Conservation (phyloP, 345 rosid genomes). For the Ricinus communis region DNA sequence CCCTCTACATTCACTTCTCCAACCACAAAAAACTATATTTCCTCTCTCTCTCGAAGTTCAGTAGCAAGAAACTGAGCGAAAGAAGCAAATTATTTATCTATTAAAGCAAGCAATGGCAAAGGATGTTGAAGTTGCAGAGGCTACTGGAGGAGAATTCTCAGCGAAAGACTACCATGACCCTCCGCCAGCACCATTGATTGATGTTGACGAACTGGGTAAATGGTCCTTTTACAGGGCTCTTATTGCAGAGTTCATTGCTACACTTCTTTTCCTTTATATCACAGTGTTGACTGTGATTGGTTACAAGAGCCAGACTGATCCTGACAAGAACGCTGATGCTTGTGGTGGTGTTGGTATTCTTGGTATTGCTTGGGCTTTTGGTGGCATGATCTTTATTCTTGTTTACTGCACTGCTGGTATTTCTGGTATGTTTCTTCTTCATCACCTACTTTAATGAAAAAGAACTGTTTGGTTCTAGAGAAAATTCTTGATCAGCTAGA, state of each 20-base stretch:
- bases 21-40: background rate
- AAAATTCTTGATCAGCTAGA: background rate
- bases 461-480: background rate
- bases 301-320: constrained; percentile 57
- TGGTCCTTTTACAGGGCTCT: constrained; percentile 82
- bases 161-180: constrained; percentile 72
- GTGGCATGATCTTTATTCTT: constrained; percentile 94
- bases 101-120: too few relatives aligned
- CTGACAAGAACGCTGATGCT: constrained; percentile 12
- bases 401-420: constrained; percentile 94
- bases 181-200: constrained; percentile 66
- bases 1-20: constrained; percentile 1
- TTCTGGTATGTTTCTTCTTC: constrained; percentile 50
- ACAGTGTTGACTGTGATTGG: constrained; percentile 78
- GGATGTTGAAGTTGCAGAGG: constrained; percentile 44
- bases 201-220: constrained; percentile 49
- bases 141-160: constrained; percentile 33
- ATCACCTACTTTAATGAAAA: background rate
- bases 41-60: background rate
- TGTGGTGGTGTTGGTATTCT: constrained; percentile 86
- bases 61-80: too few relatives aligned
- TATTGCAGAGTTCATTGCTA: constrained; percentile 84
- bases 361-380: constrained; percentile 95
- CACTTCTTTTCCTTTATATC: constrained; percentile 75
- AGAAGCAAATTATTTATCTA: too few relatives aligned